Base-by-base conservation (phyloP, 805 yeast genomes). In the Naumovozyma castellii region DNA sequence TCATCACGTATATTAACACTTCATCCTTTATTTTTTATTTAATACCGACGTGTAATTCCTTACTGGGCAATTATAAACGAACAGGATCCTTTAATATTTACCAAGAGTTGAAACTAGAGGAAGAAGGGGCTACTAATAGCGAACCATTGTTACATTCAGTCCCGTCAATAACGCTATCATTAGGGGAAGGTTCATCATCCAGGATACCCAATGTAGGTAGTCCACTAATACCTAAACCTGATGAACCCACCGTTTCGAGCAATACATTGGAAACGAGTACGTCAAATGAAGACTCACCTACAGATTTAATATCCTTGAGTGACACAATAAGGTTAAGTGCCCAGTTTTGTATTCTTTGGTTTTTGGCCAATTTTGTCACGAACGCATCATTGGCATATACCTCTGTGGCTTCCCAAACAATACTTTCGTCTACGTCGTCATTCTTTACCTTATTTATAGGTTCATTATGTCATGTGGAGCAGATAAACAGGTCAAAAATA, bases 341-440 rank as follows among this genome's bases (percentile, higher is more conserved):
- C 12, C 84, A 86, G 63, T 92, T 92, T 59, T 81, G 94, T 46
- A 62, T 83, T 3, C 66, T 92, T 33, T 92, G 98, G 98, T 92
- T 85, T 56, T 44, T 78, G 14, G 94, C 97, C 2, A 92, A 92
- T 59, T 69, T 88, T 47, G 80, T 84, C 41, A 86, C 92, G 25
- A 92, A 92, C 61, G 85, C 95, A 0, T 79, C 94, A 16, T 67
- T 92, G 38, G 73, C 82, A 18, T 92, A 81, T 60, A 92, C 98
- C 0, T 79, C 88, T 10, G 98, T 92, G 16, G 94, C 95, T 2
- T 81, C 92, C 12, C 97, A 94, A 53, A 92, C 97, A 2, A 90
- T 92, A 18, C 64, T 92, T 31, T 83, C 95, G 14, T 83, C 96
- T 29, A 88, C 97, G 0, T 81, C 94, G 4, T 84, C 95, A 5